phyloP scores from a whole-genome alignment of 192 early-diverging fungal species.

The Coemansia sp. region DNA sequence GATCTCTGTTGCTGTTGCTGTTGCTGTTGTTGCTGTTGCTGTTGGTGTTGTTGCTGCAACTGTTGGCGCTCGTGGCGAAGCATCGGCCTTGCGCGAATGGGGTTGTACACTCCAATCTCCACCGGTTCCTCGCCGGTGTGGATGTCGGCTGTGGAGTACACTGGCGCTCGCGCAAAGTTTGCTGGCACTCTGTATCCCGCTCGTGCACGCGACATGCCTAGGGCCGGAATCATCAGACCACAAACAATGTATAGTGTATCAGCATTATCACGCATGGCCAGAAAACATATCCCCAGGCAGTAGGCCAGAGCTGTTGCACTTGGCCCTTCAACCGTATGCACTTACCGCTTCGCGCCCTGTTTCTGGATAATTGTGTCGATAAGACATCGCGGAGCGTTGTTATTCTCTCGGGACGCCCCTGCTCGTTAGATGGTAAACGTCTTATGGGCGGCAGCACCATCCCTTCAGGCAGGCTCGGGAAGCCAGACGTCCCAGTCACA shows the following conservation, averaged over 20 bases:
- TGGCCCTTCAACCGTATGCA: not conserved
- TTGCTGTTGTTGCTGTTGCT: conserved; percentile 11
- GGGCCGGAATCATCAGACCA: not conserved
- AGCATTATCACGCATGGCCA: too few species aligned
- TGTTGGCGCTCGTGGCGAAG: conserved; percentile 35
- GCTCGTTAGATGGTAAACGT: conserved; percentile 14
- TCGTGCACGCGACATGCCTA: not conserved
- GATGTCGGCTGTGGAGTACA: conserved; percentile 2
- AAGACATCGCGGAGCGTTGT: conserved; percentile 44
- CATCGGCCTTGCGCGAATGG: conserved; percentile 41
- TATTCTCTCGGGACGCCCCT: conserved; percentile 42
- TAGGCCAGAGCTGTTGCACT: too few species aligned
- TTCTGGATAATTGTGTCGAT: conserved; percentile 26
- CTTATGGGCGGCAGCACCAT: conserved; percentile 36
- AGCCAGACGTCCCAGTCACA: not conserved
- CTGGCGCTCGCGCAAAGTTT: conserved; percentile 8
- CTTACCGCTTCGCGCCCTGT: conserved; percentile 29
- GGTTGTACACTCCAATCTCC: conserved; percentile 39
- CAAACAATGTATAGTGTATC: not conserved
- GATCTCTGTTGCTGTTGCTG: not conserved
- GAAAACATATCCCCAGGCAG: too few species aligned
- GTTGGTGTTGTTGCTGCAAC: conserved; percentile 14
- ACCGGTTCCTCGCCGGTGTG: conserved; percentile 50
- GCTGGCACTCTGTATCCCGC: not conserved
- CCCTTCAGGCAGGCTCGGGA: conserved; percentile 31